Percentiles rank a stretch among this genome's conserved stretches.
Conservation (phyloP, 140 eudicot species). For the Bidens hawaiensis region DNA sequence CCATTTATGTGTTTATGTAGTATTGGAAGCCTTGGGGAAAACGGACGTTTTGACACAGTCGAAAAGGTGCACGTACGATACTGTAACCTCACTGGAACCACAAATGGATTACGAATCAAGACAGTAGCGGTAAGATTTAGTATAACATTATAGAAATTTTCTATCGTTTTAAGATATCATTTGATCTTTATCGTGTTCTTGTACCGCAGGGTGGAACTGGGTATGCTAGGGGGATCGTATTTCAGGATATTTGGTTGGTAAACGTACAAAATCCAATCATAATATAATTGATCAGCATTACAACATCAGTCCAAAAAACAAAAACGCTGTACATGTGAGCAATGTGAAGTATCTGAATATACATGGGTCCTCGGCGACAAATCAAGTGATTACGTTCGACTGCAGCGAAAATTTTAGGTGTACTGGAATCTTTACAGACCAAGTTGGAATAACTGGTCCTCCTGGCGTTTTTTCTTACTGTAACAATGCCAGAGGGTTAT, state of each 20-base stretch:
- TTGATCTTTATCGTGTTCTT: neutral
- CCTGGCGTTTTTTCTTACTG: constrained; percentile 8
- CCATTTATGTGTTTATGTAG: constrained; percentile 7
- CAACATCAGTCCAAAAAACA: no score
- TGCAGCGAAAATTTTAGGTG: constrained; percentile 30
- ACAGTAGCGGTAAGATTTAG: constrained; percentile 23
- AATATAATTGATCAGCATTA: constrained; percentile 45
- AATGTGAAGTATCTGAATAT: constrained; percentile 23
- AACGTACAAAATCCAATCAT: constrained; percentile 37
- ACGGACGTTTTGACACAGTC: constrained; percentile 15
- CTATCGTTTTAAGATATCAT: neutral
- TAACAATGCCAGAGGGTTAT: constrained; percentile 19
- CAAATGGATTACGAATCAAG: constrained; percentile 45
- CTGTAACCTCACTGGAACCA: constrained; percentile 30
- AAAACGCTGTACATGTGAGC: constrained; percentile 34
- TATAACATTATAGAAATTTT: neutral
- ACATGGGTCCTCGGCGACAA: constrained; percentile 32
- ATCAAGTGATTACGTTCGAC: constrained; percentile 22
- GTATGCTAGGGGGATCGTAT: constrained; percentile 33
- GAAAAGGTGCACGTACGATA: constrained; percentile 25
- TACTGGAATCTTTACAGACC: neutral
- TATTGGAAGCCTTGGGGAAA: constrained; percentile 42
- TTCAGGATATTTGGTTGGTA: constrained; percentile 20
- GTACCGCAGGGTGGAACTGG: constrained; percentile 22
- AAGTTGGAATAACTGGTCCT: constrained; percentile 17